phyloP scores from a whole-genome alignment of 371 early-diverging fungal genomes.

The Mortierella sp. region DNA sequence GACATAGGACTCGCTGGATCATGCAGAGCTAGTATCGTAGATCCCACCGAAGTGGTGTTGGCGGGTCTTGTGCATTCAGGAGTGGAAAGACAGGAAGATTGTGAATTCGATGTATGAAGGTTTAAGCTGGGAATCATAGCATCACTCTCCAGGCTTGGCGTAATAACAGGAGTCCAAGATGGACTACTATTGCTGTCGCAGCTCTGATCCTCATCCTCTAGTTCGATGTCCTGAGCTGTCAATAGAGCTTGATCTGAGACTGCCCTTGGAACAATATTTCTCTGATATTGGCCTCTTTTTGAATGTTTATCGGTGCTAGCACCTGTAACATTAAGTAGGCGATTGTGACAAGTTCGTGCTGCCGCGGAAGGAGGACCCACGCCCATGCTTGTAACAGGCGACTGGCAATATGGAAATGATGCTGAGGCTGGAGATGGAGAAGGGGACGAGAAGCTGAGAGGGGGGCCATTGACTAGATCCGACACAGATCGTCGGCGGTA shows the following conservation, averaged over 20 bases:
- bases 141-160: constrained; percentile 3
- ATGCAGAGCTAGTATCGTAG: neutral
- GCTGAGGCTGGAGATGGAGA: constrained; percentile 9
- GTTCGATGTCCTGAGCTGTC: constrained; percentile 39
- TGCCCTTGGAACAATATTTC: constrained; percentile 29
- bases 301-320: neutral
- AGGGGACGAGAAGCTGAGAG: constrained; percentile 6
- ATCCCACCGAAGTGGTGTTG: neutral
- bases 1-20: constrained; percentile 2
- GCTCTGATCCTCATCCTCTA: constrained; percentile 13
- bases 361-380: constrained; percentile 14
- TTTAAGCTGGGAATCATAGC: neutral
- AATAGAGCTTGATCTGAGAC: constrained; percentile 34
- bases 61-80: neutral
- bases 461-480: neutral
- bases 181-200: constrained; percentile 21
- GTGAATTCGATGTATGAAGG: constrained; percentile 5
- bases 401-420: neutral
- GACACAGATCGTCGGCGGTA: constrained; percentile 13
- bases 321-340: neutral
- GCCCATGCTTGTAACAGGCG: neutral
- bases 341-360: constrained; percentile 18
- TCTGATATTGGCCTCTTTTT: constrained; percentile 2
- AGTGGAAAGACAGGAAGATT: neutral
- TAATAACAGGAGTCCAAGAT: constrained; percentile 9